A percentile compares a stretch with the other conserved stretches of the same genome.
These are phyloP conservation scores for Microbotryum intermedium DNA, from an alignment of 1,284 basidiomycete genomes.

Conservation along the genomic window DNA sequence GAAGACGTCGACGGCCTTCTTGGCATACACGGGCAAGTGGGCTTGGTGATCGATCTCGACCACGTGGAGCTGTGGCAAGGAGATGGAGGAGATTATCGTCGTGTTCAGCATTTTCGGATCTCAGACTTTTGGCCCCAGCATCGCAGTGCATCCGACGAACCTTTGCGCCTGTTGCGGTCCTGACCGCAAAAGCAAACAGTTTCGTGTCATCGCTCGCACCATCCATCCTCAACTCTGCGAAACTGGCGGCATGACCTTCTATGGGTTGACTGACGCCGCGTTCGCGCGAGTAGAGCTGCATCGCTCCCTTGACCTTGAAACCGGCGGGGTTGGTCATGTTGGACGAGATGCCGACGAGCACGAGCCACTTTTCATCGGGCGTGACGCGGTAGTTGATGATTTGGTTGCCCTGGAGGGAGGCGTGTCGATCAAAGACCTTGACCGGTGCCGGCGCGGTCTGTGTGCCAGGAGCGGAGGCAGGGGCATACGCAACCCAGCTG, in stretches of 20 bases:
- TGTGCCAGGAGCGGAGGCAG: conserved; percentile 15
- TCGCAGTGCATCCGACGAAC: conserved; percentile 44
- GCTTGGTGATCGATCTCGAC: conserved; percentile 97
- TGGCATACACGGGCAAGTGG: conserved; percentile 83
- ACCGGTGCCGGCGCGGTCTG: conserved; percentile 57
- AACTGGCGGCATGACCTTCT: conserved; percentile 95
- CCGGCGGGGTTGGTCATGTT: conserved; percentile 84
- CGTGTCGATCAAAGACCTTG: conserved; percentile 95
- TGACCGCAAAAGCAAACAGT: conserved; percentile 90
- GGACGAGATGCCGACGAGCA: conserved; percentile 89
- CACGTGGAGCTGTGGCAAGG: conserved; percentile 68
- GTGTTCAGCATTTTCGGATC: conserved; percentile 4
- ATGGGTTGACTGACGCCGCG: conserved; percentile 97
- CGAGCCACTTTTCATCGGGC: conserved; percentile 92
- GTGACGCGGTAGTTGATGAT: conserved; percentile 98
- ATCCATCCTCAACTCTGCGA: conserved; percentile 84
- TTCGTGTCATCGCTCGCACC: conserved; percentile 76
- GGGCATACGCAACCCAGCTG: conserved; percentile 25
- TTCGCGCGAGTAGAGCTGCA: conserved; percentile 87
- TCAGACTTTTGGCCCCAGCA: neutral
- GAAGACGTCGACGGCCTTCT: conserved; percentile 99
- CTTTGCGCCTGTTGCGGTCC: conserved; percentile 94
- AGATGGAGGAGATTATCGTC: neutral
- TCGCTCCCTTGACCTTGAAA: conserved; percentile 96
- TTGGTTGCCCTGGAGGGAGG: conserved; percentile 85